Base-by-base conservation (phyloP, 2,329 filamentous ascomycete species). In the Metarhizium sp. region DNA sequence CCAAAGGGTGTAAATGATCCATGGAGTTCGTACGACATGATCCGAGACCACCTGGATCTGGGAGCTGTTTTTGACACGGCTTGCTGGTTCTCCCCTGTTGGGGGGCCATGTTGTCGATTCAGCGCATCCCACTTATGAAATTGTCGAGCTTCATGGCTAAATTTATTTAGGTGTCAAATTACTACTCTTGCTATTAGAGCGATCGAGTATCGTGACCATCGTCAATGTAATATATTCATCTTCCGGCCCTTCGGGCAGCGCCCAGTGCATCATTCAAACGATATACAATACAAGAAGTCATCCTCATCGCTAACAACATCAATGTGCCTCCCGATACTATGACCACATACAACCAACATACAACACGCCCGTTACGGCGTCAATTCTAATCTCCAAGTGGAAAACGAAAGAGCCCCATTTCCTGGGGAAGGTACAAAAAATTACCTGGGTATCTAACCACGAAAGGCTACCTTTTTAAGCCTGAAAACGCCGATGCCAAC, bases 401-500 rank as follows among this genome's bases (percentile, higher is more conserved):
- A 51, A 57, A 30, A 57, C 30, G 7, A 47, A 45, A 52, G 13
- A 46, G 20, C 43, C 47, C 38, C 38, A 11, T 47, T 46, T 32
- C 14, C 45, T 42, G 61, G 62, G 60, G 65, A 57, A 63, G 63
- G 62, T 30, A 49, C 48, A 54, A 54, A 34, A 45, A 29, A 43
- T 42, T 49, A 53, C 36, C 59, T 65, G 67, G 67, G 67, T 69
- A 70, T 70, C 66, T 63, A 62, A 62, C 61, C 60, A 63, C 60
- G 20, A 49, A 34, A 36, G 51, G 43, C 48, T 38, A 45, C 40
- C 25, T 49, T 42, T 25, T 45, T 38, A 29, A 45, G 43, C 51
- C 51, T 51, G 34, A 50, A 62, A 63, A 69, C 68, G 66, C 67
- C 67, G 59, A 55, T 57, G 55, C 62, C 60, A 63, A 66, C 58